A percentile compares a stretch with the other conserved stretches of the same genome.
Evolutionary conservation across 345 rosid genomes (phyloP).

Genomic region (Tarenaya hassleriana): DNA sequence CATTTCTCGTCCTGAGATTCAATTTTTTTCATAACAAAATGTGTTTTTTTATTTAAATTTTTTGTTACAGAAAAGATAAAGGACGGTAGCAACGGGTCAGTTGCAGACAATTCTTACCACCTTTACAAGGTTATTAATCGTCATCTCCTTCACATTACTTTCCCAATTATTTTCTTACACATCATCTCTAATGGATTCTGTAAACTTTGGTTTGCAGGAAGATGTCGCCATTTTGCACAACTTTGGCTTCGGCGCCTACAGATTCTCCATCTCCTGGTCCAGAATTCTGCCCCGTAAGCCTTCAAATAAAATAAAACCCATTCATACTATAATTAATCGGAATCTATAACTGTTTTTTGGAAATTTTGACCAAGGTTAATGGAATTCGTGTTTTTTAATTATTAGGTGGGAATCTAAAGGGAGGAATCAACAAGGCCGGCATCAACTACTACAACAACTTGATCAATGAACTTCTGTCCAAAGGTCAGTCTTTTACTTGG

Average conservation of each 20-base stretch:
- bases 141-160: not conserved
- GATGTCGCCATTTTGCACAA: conserved; percentile 39
- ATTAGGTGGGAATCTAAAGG: conserved; percentile 39
- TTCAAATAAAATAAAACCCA: too few relatives aligned
- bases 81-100: conserved; percentile 31
- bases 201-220: conserved; percentile 28
- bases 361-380: not conserved
- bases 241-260: conserved; percentile 39
- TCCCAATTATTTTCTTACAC: not conserved
- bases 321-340: too few relatives aligned
- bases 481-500: conserved; percentile 21
- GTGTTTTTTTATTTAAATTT: not conserved
- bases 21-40: too few relatives aligned
- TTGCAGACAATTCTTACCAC: conserved; percentile 37
- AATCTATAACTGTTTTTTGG: not conserved
- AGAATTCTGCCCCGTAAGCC: conserved; percentile 38
- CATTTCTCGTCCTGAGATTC: too few relatives aligned
- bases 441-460: conserved; percentile 49
- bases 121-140: conserved; percentile 34
- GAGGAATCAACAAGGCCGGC: conserved; percentile 46
- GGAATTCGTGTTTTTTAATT: not conserved
- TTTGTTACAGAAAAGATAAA: conserved; percentile 23
- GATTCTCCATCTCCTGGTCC: conserved; percentile 51
- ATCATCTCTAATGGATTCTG: not conserved
- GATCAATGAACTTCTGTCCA: conserved; percentile 37